Evolutionary conservation across 2,329 filamentous ascomycete genomes (phyloP).

Genomic region (Penicillium janthinellum): DNA sequence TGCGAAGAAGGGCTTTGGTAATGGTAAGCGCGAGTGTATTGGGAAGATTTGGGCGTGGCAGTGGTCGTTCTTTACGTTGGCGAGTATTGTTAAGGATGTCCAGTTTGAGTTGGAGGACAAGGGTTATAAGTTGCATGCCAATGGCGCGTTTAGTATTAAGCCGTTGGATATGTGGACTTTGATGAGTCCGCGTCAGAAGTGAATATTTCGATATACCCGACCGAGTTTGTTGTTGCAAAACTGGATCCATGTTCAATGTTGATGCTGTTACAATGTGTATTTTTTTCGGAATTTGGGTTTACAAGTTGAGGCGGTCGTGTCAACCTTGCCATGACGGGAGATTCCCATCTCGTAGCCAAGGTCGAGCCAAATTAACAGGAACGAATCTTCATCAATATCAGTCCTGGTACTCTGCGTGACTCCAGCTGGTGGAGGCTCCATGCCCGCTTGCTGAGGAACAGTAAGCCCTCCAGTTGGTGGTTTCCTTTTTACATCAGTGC

Average conservation of each 20-base stretch:
- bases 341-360: too few species aligned
- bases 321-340: background rate
- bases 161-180: slow-evolving; percentile 47
- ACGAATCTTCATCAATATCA: too few species aligned
- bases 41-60: slow-evolving; percentile 73
- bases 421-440: too few species aligned
- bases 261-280: background rate
- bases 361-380: too few species aligned
- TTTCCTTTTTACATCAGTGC: too few species aligned
- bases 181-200: slow-evolving; percentile 20
- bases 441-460: too few species aligned
- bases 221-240: background rate
- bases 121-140: slow-evolving; percentile 41
- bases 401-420: too few species aligned
- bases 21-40: slow-evolving; percentile 69
- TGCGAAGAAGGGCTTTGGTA: slow-evolving; percentile 71
- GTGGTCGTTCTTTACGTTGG: slow-evolving; percentile 63
- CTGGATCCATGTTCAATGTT: background rate
- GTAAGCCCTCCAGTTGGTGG: too few species aligned
- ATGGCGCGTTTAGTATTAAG: slow-evolving; percentile 56
- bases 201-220: background rate
- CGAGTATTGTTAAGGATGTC: slow-evolving; percentile 68
- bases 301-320: slow-evolving; percentile 7
- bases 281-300: background rate
- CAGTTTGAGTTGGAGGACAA: slow-evolving; percentile 64